Base-by-base conservation (phyloP, 306 rosid species). In the Elaeagnus macrophylla region DNA sequence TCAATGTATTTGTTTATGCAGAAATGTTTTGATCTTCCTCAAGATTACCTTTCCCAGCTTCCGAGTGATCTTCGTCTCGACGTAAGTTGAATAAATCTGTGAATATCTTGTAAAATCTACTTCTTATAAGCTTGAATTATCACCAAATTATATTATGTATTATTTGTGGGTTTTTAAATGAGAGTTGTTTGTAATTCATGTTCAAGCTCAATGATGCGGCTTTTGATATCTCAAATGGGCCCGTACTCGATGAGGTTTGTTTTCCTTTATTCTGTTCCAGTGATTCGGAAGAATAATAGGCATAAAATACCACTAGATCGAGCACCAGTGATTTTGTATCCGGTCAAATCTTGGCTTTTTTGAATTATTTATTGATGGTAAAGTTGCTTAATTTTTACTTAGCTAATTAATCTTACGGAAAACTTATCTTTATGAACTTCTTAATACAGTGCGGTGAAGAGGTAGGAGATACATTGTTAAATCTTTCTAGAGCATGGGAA, bases 401-500 rank as follows among this genome's bases (percentile, higher is more conserved):
- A n/a, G n/a, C n/a, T n/a, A n/a, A n/a, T n/a, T n/a, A n/a, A n/a
- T n/a, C n/a, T n/a, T n/a, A n/a, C n/a, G n/a, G n/a, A n/a, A n/a
- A n/a, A n/a, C n/a, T n/a, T n/a, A n/a, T n/a, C n/a, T n/a, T n/a
- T n/a, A n/a, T 56, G 53, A 42, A 44, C 60, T 54, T 52, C 42
- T 41, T 48, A 11, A 37, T 62, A 51, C 74, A 90, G 95, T 90
- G 94, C 70, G 97, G 97, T 54, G 77, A 73, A 76, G 95, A 79
- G 74, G 62, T 90, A 72, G 97, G 91, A 61, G 80, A 83, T 69
- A 78, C 69, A 66, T 60, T 90, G 77, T 78, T 90, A 58, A 83
- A 90, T 73, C 80, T 90, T 51, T 79, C 94, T 59, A 77, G 83
- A 44, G 95, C 97, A 2, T 90, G 95, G 97, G 95, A 90, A 65